Base-by-base conservation (phyloP, 176 grass and related monocot species). In the Panicum miliaceum region DNA sequence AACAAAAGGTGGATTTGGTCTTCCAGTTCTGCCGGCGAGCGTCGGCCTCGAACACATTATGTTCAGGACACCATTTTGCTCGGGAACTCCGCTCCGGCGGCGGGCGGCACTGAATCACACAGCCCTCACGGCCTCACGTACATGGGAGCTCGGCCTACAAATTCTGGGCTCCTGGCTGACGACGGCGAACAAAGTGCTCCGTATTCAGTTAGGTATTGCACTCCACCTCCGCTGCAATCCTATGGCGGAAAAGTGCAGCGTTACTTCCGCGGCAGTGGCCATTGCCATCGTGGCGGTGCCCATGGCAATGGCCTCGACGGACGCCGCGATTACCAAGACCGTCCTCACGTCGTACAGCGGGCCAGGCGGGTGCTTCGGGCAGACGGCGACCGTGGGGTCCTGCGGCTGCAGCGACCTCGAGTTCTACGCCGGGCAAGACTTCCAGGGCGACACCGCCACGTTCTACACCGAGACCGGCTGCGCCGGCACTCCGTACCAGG, bases 381-480 rank as follows among this genome's bases (percentile, higher is more conserved):
- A 41, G 6, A 76, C 57, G 18, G 22, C 74, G 14, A 85, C 22
- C 5, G 23, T 45, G 15, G 85, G 59, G 22, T 11, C 15, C 13
- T 88, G 79, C 64, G 64, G 72, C 16, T 83, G 64, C 86, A 83
- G 48, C 64, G 7, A 68, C 59, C 25, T 82, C 1, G 12, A 6
- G 60, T 68, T 16, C 47, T 29, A 54, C 19, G 25, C 12, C 19
- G 85, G 85, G 8, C 70, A 87, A 11, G 59, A 81, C 76, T 86
- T 86, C 77, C 72, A 75, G 15, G 75, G 64, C 64, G 26, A 71
- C 75, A 70, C 25, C 14, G 84, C 53, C 2, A 79, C 53, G 45
- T 76, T 86, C 68, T 86, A 81, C 77, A 45, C 22, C 32, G 23
- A 57, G 37, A 37, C 48, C 6, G 57, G 57, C 23, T 86, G 77